Conservation (phyloP, 169 alveolate genomes). For the Plasmodium vivax region DNA sequence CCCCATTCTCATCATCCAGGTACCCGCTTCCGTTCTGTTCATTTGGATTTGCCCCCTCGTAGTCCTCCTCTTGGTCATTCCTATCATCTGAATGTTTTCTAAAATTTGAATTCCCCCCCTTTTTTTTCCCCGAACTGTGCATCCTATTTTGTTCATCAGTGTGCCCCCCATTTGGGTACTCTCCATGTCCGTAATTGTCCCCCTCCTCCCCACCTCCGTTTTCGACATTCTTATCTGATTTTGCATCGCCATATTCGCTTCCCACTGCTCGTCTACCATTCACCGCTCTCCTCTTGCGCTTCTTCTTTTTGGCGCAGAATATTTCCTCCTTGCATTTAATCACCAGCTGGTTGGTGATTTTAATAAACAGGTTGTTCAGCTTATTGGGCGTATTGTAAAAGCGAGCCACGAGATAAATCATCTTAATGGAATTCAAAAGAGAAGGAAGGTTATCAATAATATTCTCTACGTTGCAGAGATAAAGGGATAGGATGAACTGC, state of each 20-base stretch:
- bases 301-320: conserved; percentile 82
- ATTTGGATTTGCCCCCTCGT: background rate
- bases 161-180: background rate
- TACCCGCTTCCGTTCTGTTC: background rate
- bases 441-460: conserved; percentile 95
- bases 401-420: conserved; percentile 97
- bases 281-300: background rate
- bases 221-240: conserved; percentile 18
- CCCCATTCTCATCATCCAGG: conserved; percentile 15
- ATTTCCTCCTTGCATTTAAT: conserved; percentile 92
- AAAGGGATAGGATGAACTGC: conserved; percentile 95
- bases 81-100: background rate
- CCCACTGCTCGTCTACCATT: background rate
- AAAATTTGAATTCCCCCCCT: background rate
- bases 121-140: background rate
- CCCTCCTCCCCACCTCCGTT: background rate
- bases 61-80: background rate
- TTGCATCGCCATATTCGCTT: background rate
- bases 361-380: conserved; percentile 95
- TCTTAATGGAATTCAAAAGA: conserved; percentile 94
- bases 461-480: conserved; percentile 94
- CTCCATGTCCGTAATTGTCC: background rate
- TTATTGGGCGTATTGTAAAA: conserved; percentile 96
- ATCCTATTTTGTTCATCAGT: background rate
- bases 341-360: conserved; percentile 96